Conservation (phyloP, 495 filamentous ascomycete genomes). For the Penicillium lividum region DNA sequence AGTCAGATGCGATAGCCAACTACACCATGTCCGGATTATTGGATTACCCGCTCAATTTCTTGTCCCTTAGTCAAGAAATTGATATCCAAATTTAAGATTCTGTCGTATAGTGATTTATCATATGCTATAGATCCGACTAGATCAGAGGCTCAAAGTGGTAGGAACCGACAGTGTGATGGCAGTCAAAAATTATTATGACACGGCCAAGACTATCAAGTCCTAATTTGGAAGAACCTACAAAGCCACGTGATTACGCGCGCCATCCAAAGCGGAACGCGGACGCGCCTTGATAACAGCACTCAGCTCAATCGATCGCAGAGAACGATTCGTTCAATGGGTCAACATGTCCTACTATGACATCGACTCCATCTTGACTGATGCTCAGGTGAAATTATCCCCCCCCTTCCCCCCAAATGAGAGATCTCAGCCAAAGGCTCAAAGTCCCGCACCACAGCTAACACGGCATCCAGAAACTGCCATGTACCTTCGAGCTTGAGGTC, state of each 20-base stretch:
- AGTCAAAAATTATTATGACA: not conserved
- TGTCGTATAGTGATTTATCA: too few relatives aligned
- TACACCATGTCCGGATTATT: slow-evolving; percentile 7
- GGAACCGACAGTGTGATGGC: not conserved
- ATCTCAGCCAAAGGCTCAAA: not conserved
- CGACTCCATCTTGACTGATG: slow-evolving; percentile 89
- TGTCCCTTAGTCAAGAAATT: too few relatives aligned
- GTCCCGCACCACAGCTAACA: slow-evolving; percentile 19
- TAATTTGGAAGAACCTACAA: not conserved
- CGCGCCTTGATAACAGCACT: slow-evolving; percentile 3
- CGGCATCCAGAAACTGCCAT: slow-evolving; percentile 78
- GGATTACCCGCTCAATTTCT: not conserved
- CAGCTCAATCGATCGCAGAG: not conserved
- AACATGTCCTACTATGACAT: slow-evolving; percentile 88
- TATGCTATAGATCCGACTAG: not conserved
- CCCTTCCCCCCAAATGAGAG: not conserved
- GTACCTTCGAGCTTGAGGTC: slow-evolving; percentile 87
- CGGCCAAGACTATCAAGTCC: not conserved
- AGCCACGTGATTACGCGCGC: slow-evolving; percentile 1
- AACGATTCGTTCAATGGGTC: not conserved
- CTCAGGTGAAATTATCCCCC: slow-evolving; percentile 62
- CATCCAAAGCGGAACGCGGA: not conserved
- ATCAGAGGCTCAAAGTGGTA: not conserved
- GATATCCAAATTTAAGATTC: too few relatives aligned
- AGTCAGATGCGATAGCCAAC: slow-evolving; percentile 9